Evolutionary conservation across 148 eudicot species (phyloP), one percentile per base, ranked within the genome.

Genomic region (Persicaria maculosa): DNA sequence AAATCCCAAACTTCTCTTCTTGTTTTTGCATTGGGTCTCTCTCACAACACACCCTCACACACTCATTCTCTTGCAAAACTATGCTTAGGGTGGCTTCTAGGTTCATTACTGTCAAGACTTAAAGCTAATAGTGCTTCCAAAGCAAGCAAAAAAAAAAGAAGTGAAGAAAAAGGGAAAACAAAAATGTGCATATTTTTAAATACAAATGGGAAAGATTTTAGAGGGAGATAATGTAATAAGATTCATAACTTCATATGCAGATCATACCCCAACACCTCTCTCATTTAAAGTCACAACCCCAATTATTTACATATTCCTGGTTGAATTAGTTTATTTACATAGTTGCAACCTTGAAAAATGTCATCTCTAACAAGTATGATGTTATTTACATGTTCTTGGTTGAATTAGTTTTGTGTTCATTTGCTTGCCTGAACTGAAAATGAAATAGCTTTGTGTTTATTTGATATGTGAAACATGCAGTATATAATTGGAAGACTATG

Each of bases 71-170:
- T 72, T 62, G 36, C 58, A 72, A 72, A 72, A 72, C 58, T 72
- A 40, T 72, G 74, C 50, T 72, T 72, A 50, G 53, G 36, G 53
- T 10, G 46, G 71, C 53, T 71, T 50, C 73, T 71, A 71, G 50
- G 31, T 14, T 20, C 20, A 40, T 43, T 43, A 31, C 15, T 65
- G 70, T 25, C 9, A 14, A 65, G 70, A 36, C 70, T 71, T 17
- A 5, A 46, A 14, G 9, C 47, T n/a, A 71, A 11, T 46, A 22
- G 31, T 68, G 80, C 88, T 81, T 84, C 79, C 73, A 46, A 79
- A 81, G 72, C 74, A 88, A 83, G 84, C 84, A n/a, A n/a, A n/a
- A n/a, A 82, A 79, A 82, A 77, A 81, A 81, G 78, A 74, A 68
- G 74, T 75, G 77, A 77, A 31, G n/a, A 72, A n/a, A 46, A 25